Evolutionary conservation across 2,329 filamentous ascomycete genomes (phyloP).

Genomic region (Spiromastix sp.): DNA sequence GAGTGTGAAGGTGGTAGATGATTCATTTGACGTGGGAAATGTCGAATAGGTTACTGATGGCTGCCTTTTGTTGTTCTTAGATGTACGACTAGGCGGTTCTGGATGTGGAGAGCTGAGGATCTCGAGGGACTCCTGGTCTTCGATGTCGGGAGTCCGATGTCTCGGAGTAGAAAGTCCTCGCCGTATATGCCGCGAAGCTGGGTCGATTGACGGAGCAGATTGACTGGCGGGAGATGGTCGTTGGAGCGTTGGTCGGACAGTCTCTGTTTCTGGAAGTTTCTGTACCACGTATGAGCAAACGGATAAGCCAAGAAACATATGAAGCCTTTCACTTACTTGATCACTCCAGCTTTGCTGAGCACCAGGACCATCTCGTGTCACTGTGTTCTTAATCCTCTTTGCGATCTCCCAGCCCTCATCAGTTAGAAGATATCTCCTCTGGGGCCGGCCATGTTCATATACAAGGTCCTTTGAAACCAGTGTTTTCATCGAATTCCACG

Average conservation of each 20-base stretch:
- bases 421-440: conserved; percentile 59
- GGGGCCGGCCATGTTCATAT: conserved; percentile 57
- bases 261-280: too few relatives aligned
- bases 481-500: conserved; percentile 76
- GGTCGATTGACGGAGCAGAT: too few relatives aligned
- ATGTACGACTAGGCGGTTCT: too few relatives aligned
- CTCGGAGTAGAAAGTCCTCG: too few relatives aligned
- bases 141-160: neutral
- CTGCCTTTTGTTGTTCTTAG: too few relatives aligned
- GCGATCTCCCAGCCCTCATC: conserved; percentile 72
- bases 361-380: conserved; percentile 12
- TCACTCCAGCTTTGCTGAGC: neutral
- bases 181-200: too few relatives aligned
- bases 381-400: conserved; percentile 49
- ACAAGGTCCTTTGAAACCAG: conserved; percentile 63
- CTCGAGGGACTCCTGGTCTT: conserved; percentile 1
- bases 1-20: conserved; percentile 50
- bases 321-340: conserved; percentile 5
- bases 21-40: conserved; percentile 1
- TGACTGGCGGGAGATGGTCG: too few relatives aligned
- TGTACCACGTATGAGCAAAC: too few relatives aligned
- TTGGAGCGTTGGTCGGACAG: too few relatives aligned
- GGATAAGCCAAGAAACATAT: neutral
- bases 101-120: too few relatives aligned
- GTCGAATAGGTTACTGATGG: neutral